Conservation (phyloP, 2,329 filamentous ascomycete genomes). For the Colletotrichum incanum region DNA sequence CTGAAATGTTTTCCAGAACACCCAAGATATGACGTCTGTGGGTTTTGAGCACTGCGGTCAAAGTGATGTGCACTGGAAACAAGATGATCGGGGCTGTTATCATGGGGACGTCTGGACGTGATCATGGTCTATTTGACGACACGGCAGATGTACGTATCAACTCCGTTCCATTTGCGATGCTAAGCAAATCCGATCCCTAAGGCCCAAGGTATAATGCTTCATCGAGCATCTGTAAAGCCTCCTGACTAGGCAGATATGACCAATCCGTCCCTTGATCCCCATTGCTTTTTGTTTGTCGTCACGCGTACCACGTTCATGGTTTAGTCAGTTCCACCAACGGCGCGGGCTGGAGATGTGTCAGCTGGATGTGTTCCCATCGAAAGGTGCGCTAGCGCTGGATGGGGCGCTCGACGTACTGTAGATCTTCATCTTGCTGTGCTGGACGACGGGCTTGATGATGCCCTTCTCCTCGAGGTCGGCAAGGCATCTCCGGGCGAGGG, state of each 20-base stretch:
- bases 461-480: slow-evolving; percentile 97
- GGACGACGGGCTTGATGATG: slow-evolving; percentile 97
- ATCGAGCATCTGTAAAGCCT: slow-evolving; percentile 44
- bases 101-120: slow-evolving; percentile 40
- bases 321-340: slow-evolving; percentile 69
- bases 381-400: neutral
- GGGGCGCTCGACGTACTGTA: slow-evolving; percentile 77
- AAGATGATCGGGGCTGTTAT: neutral
- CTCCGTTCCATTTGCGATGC: slow-evolving; percentile 44
- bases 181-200: slow-evolving; percentile 45
- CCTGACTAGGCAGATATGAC: slow-evolving; percentile 44
- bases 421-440: slow-evolving; percentile 98
- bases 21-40: neutral
- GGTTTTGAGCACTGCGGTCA: neutral
- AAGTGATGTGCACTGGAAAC: neutral
- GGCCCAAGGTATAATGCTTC: slow-evolving; percentile 43
- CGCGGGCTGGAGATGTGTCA: slow-evolving; percentile 67
- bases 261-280: slow-evolving; percentile 40
- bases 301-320: slow-evolving; percentile 42
- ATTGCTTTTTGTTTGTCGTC: slow-evolving; percentile 40
- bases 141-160: slow-evolving; percentile 44
- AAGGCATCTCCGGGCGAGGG: slow-evolving; percentile 90
- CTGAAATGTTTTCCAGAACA: neutral
- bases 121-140: slow-evolving; percentile 43
- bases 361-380: slow-evolving; percentile 28